Conservation (phyloP, 2,329 filamentous ascomycete species). For the Scedosporium dehoogii region DNA sequence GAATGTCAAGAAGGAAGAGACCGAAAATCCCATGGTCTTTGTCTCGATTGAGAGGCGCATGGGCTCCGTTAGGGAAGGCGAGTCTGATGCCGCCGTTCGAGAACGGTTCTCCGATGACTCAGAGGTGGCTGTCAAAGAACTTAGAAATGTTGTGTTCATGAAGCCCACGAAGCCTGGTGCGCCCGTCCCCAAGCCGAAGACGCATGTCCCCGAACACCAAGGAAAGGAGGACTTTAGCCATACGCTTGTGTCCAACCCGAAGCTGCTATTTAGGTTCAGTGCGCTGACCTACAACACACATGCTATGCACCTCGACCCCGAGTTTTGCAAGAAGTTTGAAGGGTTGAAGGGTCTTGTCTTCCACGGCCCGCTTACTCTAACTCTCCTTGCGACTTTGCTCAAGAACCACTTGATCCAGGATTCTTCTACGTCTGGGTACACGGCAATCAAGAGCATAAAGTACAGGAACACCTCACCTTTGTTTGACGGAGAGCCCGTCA, state of each 20-base stretch:
- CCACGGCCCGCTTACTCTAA: neutral
- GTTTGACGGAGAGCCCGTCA: neutral
- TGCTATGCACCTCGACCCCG: neutral
- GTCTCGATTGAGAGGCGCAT: neutral
- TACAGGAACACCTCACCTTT: neutral
- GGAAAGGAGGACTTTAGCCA: neutral
- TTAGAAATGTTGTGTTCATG: neutral
- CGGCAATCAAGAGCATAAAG: neutral
- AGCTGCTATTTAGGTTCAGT: neutral
- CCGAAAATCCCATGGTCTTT: neutral
- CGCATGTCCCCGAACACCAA: neutral
- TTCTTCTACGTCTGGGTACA: neutral
- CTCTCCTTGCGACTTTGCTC: neutral
- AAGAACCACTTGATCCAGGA: neutral
- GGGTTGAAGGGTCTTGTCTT: neutral
- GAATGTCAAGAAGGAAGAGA: neutral
- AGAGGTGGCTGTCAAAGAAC: neutral
- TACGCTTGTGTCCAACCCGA: neutral
- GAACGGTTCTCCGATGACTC: neutral
- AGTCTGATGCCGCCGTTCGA: neutral
- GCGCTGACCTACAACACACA: constrained; percentile 1
- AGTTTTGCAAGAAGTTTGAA: neutral
- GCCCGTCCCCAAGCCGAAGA: neutral
- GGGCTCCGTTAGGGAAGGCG: neutral
- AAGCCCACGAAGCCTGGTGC: neutral